Evolutionary conservation across 805 yeast species (phyloP).

Genomic region (Millerago galiae): DNA sequence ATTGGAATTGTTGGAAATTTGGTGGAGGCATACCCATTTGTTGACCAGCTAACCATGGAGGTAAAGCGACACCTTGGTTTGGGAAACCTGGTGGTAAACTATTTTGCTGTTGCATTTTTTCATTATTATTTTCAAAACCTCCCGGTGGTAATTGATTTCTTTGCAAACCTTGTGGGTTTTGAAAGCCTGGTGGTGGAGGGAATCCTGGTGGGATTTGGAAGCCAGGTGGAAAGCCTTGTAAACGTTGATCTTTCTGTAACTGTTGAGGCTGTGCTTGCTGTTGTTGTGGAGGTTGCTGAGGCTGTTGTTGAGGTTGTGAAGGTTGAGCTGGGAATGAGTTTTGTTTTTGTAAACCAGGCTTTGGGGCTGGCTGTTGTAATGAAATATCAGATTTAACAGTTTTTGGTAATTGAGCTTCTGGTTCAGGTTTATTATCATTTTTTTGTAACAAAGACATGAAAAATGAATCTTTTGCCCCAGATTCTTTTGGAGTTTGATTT

Average conservation of each 20-base stretch:
- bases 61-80: constrained; percentile 9
- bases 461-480: constrained; percentile 19
- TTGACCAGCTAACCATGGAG: constrained; percentile 13
- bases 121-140: constrained; percentile 8
- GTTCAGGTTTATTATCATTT: constrained; percentile 9
- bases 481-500: constrained; percentile 6
- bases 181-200: constrained; percentile 10
- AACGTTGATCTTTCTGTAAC: constrained; percentile 4
- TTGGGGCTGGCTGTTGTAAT: neutral
- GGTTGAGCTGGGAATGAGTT: constrained; percentile 1
- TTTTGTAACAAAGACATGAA: constrained; percentile 20
- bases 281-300: neutral
- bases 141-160: constrained; percentile 17
- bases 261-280: constrained; percentile 1
- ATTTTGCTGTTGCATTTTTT: constrained; percentile 9
- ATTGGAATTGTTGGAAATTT: constrained; percentile 6
- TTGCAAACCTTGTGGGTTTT: constrained; percentile 3
- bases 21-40: constrained; percentile 8
- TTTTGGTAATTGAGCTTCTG: constrained; percentile 2
- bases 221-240: constrained; percentile 10
- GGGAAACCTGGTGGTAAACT: constrained; percentile 16
- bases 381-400: neutral
- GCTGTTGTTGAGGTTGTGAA: neutral
- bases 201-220: constrained; percentile 11
- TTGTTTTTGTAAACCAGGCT: constrained; percentile 1